Base-by-base conservation (phyloP, 176 grass and related monocot genomes). In the Raddia distichophylla region DNA sequence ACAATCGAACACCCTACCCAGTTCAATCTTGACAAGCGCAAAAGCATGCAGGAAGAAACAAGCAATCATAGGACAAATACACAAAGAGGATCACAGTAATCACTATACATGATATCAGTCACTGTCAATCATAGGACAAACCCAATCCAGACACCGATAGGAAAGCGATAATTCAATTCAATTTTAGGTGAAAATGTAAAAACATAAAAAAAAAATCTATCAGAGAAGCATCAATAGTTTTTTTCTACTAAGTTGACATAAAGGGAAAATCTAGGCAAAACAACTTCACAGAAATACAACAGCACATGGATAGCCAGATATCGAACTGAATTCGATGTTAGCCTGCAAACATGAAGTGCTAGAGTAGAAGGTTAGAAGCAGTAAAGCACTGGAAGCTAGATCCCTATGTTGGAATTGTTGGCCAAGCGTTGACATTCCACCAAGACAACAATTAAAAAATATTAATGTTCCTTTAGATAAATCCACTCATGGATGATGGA, bases 11-110 rank as follows among this genome's bases (percentile, higher is more conserved):
- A 69, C 3, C 51, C 3, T 10, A 79, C 13, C 32, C 16, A 67
- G 73, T 49, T 5, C 56, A 64, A 49, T 27, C 9, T 58, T 72
- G 22, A 65, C 4, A 73, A 42, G 14, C 8, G 19, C 19, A 49
- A 3, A 80, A 22, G 20, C 22, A 82, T 19, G 2, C 7, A 49
- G 15, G 47, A 11, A 6, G 19, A 81, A 75, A 75, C 50, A 87
- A 75, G 15, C 17, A 9, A 2, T 58, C 11, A 72, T 48, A 27
- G 32, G 32, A 71, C 66, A 82, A 44, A 51, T 1, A 32, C n/a
- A 46, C 19, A 17, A 16, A 34, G 2, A 27, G 18, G 19, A 56
- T 19, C 1, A 2, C 37, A 59, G 65, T 54, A 32, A 7, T 48
- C 11, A 61, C 10, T 61, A 2, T 5, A 5, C 37, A 40, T 40